phyloP scores from a whole-genome alignment of 805 yeast genomes.

The fission yeast (Schizosaccharomyces pombe) region DNA sequence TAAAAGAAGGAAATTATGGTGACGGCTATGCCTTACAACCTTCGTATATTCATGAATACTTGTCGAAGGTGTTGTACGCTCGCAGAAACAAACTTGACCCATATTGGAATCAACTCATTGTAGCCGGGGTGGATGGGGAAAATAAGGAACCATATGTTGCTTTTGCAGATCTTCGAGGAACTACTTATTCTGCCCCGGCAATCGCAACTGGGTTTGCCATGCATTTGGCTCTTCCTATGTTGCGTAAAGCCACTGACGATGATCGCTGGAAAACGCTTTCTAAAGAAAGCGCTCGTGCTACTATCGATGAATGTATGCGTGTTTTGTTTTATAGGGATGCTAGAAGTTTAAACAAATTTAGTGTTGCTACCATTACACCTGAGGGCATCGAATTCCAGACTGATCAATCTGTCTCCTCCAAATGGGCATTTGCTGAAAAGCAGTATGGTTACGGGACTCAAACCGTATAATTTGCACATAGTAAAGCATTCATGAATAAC shows the following conservation, averaged over 20 bases:
- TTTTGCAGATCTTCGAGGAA: slow-evolving; percentile 80
- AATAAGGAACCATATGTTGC: slow-evolving; percentile 43
- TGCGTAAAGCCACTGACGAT: slow-evolving; percentile 46
- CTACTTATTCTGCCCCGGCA: slow-evolving; percentile 65
- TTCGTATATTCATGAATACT: slow-evolving; percentile 68
- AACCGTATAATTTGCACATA: slow-evolving; percentile 5
- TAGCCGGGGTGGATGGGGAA: slow-evolving; percentile 49
- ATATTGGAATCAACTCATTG: slow-evolving; percentile 79
- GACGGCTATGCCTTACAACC: slow-evolving; percentile 51
- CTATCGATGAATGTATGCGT: slow-evolving; percentile 73
- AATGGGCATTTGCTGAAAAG: slow-evolving; percentile 73
- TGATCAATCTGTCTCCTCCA: slow-evolving; percentile 43
- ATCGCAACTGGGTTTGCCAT: slow-evolving; percentile 94
- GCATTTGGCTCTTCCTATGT: slow-evolving; percentile 74
- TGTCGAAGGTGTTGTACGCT: slow-evolving; percentile 59
- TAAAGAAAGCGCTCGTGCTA: slow-evolving; percentile 51
- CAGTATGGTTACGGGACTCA: slow-evolving; percentile 79
- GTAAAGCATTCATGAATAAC: background rate
- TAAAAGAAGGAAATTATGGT: slow-evolving; percentile 56
- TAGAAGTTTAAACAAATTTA: slow-evolving; percentile 66
- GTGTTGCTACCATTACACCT: slow-evolving; percentile 51
- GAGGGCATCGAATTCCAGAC: slow-evolving; percentile 32
- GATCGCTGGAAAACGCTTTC: slow-evolving; percentile 25
- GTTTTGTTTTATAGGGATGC: slow-evolving; percentile 92
- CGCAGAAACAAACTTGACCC: slow-evolving; percentile 90